Percentiles rank a stretch among this genome's conserved stretches.
Evolutionary conservation across 2,329 filamentous ascomycete species (phyloP).

Genomic region (Ceratocystis colombiana): DNA sequence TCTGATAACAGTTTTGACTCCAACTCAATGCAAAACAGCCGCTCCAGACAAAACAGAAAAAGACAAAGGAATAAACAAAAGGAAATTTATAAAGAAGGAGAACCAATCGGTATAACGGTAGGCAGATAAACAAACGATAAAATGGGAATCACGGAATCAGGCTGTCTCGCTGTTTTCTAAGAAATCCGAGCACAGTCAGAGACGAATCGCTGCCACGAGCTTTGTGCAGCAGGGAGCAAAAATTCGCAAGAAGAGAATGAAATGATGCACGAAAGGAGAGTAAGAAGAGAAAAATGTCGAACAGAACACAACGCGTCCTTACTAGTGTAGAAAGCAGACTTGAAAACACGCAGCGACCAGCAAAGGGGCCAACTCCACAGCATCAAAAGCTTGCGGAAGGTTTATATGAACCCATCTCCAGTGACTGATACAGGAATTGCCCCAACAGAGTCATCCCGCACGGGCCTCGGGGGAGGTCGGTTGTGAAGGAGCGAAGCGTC

Average conservation of each 20-base stretch:
- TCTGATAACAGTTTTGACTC: conserved; percentile 16
- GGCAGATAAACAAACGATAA: conserved; percentile 16
- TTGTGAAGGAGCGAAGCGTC: conserved; percentile 5
- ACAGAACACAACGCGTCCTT: not conserved
- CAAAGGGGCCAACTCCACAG: conserved; percentile 4
- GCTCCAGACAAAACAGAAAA: conserved; percentile 10
- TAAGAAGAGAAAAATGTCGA: conserved; percentile 1
- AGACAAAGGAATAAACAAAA: conserved; percentile 16
- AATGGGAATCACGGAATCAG: conserved; percentile 20
- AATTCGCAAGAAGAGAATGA: conserved; percentile 11
- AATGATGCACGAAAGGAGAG: conserved; percentile 3
- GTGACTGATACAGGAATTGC: not conserved
- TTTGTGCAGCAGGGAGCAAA: not conserved
- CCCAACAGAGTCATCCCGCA: conserved; percentile 14
- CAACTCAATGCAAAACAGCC: conserved; percentile 11
- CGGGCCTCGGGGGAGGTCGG: conserved; percentile 12
- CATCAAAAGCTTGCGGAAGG: not conserved
- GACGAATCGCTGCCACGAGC: conserved; percentile 1
- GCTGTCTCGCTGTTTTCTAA: conserved; percentile 3
- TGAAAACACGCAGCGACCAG: not conserved
- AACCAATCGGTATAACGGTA: conserved; percentile 8
- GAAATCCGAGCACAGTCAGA: conserved; percentile 3
- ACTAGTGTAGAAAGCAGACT: not conserved
- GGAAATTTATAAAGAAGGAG: not conserved
- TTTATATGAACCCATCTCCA: conserved; percentile 15